phyloP scores from a whole-genome alignment of 768 basidiomycete genomes.

The Tulasnella calospora region DNA sequence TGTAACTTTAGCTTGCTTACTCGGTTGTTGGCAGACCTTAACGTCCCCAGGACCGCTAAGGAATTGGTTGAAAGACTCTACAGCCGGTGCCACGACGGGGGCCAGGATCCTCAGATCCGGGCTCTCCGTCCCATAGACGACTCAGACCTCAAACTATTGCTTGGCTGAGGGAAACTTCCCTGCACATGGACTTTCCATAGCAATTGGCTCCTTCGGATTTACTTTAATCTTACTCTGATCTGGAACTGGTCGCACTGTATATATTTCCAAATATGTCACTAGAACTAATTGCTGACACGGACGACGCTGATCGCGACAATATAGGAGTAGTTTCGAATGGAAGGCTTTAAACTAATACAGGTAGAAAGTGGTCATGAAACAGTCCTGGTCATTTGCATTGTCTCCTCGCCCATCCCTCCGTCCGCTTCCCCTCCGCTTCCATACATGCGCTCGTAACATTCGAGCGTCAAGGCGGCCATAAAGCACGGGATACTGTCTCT shows the following conservation, averaged over 20 bases:
- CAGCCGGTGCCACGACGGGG: background rate
- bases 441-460: constrained; percentile 22
- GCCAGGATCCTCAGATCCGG: background rate
- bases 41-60: background rate
- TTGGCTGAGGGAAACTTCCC: no score
- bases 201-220: constrained; percentile 38
- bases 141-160: background rate
- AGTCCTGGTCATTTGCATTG: background rate
- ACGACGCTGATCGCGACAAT: no score
- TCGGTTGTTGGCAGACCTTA: background rate
- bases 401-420: background rate
- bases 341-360: no score
- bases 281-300: no score
- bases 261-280: no score
- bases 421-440: background rate
- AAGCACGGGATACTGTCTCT: constrained; percentile 29
- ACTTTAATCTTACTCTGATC: constrained; percentile 35
- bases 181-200: no score
- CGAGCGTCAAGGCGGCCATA: constrained; percentile 28
- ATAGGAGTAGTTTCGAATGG: no score
- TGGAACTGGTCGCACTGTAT: no score
- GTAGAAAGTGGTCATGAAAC: background rate
- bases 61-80: background rate
- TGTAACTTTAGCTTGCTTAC: background rate
- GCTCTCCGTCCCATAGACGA: background rate